Conservation (phyloP, 345 rosid genomes). For the Eucalyptus leucophloia region DNA sequence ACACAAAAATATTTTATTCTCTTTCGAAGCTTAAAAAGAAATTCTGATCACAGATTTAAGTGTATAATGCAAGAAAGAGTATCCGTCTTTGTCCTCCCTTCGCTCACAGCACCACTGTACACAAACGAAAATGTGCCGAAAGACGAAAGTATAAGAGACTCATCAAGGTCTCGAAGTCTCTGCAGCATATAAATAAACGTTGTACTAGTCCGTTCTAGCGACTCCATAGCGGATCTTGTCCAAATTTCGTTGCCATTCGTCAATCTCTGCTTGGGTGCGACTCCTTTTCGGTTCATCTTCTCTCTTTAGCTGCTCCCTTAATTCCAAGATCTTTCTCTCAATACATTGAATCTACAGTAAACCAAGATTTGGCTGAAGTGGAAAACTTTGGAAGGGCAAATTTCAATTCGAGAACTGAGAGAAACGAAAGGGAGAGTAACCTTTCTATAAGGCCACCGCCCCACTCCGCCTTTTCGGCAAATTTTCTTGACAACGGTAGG, state of each 20-base stretch:
- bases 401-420: background rate
- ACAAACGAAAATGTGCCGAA: background rate
- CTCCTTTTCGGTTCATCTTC: constrained; percentile 4
- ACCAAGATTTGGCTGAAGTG: background rate
- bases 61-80: background rate
- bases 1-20: background rate
- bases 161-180: background rate
- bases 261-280: constrained; percentile 6
- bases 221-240: constrained; percentile 1
- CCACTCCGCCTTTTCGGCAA: constrained; percentile 17
- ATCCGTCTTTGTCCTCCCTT: accelerated
- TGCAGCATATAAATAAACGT: background rate
- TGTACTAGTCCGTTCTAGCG: accelerated
- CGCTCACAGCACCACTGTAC: background rate
- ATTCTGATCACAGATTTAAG: background rate
- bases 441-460: constrained; percentile 59
- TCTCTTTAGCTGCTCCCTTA: background rate
- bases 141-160: background rate
- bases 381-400: background rate
- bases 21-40: background rate
- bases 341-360: constrained; percentile 22
- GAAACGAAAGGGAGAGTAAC: background rate
- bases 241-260: constrained; percentile 7
- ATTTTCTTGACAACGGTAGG: constrained; percentile 52
- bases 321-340: constrained; percentile 4